Evolutionary conservation across 805 yeast species (phyloP), one percentile per base, ranked within the genome.

Genomic region (Kuraishia ogatae): DNA sequence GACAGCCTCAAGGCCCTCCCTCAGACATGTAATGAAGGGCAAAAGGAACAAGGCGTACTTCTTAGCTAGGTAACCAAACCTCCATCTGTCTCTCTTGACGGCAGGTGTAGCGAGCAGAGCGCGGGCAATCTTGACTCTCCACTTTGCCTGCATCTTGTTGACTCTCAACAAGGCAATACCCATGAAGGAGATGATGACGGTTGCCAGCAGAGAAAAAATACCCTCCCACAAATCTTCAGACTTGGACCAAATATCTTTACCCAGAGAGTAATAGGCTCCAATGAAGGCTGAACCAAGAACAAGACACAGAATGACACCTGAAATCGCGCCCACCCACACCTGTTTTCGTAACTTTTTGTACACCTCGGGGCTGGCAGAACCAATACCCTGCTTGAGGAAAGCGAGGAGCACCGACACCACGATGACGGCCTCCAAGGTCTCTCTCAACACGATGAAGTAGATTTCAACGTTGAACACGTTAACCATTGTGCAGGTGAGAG

Each of bases 211-310:
- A 72, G 96, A 89, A 69, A 93, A 91, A 56, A 89, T 77, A 76
- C 97, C 98, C 79, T 93, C 99, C 98, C 98, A 93, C 56, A 93
- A 71, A 69, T 93, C 97, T 70, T 93, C 99, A 21, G 96, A 83
- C 13, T 70, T 67, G 53, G 93, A 78, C 88, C 97, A 93, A 60
- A 93, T 80, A 79, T 93, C 96, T 54, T 81, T 81, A 60, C 86
- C 84, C 53, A 87, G 77, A 43, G 87, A 73, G 70, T 93, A 93
- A 75, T 89, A 93, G 22, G 90, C 91, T 71, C 96, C 99, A 68
- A 93, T 92, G 73, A 93, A 92, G 55, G 91, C 96, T 72, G 88
- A 86, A 70, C 99, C 99, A 59, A 93, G 75, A 55, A 82, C 78
- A 52, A 93, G 64, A 85, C 98, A 93, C 53, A 89, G 71, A 26